Evolutionary conservation across 805 yeast genomes (phyloP).

Genomic region (Candida orba): DNA sequence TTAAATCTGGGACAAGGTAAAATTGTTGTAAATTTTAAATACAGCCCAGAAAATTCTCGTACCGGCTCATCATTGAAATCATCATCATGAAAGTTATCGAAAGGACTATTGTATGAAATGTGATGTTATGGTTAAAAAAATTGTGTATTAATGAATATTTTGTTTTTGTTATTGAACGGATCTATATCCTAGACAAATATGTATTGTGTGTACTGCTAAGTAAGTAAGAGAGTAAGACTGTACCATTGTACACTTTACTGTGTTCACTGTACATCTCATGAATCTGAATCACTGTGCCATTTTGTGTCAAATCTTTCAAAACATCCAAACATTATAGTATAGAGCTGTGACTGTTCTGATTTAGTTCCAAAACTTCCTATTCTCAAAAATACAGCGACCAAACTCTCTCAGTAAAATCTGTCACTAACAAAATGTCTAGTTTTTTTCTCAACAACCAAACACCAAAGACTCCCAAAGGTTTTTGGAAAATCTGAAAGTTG

Average conservation of each 20-base stretch:
- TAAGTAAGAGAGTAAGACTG: too few species aligned
- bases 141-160: too few species aligned
- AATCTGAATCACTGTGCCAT: too few species aligned
- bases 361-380: not conserved
- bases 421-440: not conserved
- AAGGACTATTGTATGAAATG: not conserved
- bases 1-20: constrained; percentile 33
- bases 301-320: not conserved
- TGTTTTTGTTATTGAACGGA: not conserved
- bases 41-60: constrained; percentile 20
- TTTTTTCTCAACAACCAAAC: constrained; percentile 3
- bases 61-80: constrained; percentile 8
- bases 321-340: constrained; percentile 9
- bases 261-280: too few species aligned
- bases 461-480: constrained; percentile 11
- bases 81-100: not conserved
- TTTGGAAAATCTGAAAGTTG: constrained; percentile 5
- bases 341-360: not conserved
- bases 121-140: not conserved
- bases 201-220: too few species aligned
- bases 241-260: too few species aligned
- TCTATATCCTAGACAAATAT: not conserved
- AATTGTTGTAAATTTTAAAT: constrained; percentile 37
- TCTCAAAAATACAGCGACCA: not conserved
- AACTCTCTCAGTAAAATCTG: not conserved